Conservation (phyloP, 345 rosid species). For the Gossypium turneri region DNA sequence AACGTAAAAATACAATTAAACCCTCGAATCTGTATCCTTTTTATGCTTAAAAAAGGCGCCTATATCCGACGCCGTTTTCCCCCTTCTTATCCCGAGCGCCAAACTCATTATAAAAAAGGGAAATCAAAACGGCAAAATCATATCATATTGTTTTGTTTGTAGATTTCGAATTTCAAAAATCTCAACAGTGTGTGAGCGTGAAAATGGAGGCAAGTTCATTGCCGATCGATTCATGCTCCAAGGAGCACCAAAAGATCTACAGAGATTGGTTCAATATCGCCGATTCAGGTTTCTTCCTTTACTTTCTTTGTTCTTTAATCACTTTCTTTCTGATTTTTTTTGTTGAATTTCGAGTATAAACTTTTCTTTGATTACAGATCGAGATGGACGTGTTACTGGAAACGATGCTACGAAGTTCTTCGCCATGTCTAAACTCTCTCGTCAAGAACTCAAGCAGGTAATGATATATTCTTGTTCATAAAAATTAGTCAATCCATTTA, state of each 20-base stretch:
- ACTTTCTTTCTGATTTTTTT: not conserved
- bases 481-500: not conserved
- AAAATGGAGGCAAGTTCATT: constrained; percentile 47
- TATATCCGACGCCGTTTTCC: constrained; percentile 9
- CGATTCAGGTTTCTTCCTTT: constrained; percentile 58
- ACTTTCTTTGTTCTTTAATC: not conserved
- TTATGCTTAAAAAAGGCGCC: not conserved
- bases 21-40: not conserved
- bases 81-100: constrained; percentile 26
- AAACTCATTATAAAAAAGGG: constrained; percentile 23
- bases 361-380: constrained; percentile 34
- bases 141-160: constrained; percentile 1
- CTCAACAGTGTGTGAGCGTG: constrained; percentile 4
- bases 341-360: not conserved
- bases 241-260: constrained; percentile 70
- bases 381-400: constrained; percentile 82
- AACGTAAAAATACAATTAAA: not conserved
- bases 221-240: constrained; percentile 41
- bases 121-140: not conserved
- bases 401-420: constrained; percentile 80
- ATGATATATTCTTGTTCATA: not conserved
- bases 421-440: constrained; percentile 74
- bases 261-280: constrained; percentile 74
- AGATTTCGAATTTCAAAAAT: constrained; percentile 24
- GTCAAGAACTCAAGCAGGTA: constrained; percentile 91